A percentile compares a stretch with the other conserved stretches of the same genome.
phyloP scores from a whole-genome alignment of 192 early-diverging fungal species.

The Backusella luteola region DNA sequence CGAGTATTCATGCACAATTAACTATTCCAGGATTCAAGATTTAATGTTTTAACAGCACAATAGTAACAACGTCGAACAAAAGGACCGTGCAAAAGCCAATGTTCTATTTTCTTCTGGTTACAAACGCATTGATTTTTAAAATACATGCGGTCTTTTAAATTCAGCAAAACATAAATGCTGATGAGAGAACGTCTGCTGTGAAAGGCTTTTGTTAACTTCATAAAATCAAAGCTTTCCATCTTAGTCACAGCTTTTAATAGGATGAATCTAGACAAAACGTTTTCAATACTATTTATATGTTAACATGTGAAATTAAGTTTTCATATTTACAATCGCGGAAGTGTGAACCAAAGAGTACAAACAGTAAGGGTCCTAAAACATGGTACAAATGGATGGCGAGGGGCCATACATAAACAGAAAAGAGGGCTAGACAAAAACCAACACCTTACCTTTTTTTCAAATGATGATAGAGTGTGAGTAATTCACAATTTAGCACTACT shows the following conservation, averaged over 20 bases:
- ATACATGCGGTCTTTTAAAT: slow-evolving; percentile 1
- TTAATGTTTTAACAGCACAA: neutral
- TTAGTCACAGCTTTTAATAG: neutral
- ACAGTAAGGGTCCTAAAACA: neutral
- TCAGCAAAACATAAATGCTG: neutral
- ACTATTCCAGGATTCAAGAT: neutral
- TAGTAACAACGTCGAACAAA: neutral
- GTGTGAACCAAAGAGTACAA: neutral
- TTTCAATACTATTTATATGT: neutral
- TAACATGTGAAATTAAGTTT: neutral
- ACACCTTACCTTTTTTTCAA: neutral
- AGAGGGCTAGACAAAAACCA: neutral
- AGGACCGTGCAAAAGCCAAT: neutral
- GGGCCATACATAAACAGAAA: neutral
- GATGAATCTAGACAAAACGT: neutral
- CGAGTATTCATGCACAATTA: neutral
- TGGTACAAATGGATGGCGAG: slow-evolving; percentile 1
- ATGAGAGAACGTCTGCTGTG: neutral
- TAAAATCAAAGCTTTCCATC: neutral
- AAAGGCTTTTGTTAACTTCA: neutral
- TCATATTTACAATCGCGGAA: neutral
- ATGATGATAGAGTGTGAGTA: neutral
- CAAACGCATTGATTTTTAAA: slow-evolving; percentile 4
- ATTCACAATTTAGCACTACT: neutral
- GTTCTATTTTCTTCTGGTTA: neutral